Evolutionary conservation across 148 eudicot genomes (phyloP), one percentile per base, ranked within the genome.

Genomic region (Heliosperma pusillum): DNA sequence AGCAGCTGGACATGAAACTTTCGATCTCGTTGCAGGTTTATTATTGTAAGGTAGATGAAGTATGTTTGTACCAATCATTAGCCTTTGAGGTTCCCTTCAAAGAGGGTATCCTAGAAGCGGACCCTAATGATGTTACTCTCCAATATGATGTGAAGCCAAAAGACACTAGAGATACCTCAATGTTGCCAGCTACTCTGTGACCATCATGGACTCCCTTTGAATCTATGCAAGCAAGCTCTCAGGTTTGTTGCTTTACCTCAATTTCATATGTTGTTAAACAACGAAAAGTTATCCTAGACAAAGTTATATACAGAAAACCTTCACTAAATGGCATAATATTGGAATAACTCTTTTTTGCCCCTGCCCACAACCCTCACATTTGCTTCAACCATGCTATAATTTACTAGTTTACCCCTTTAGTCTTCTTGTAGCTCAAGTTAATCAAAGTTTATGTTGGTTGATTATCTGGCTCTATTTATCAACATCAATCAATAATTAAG

Each of bases 41-140:
- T 84, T 94, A 91, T 73, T 94, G 98, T 19, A 91, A 94, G 73
- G 98, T 91, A 83, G 96, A 94, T 57, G 98, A 94, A 77, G 91
- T 94, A 50, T 91, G 98, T 77, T 82, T 94, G 71, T 94, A 91
- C 70, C 93, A 94, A 66, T 86, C 97, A 30, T 81, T 94, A 71
- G 91, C 85, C 70, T 91, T 94, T 77, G 93, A 91, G 80, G 86
- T 94, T 15, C 82, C 88, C 55, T 94, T 94, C 62, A 71, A 86
- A 84, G 98, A 91, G 80, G 90, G 75, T 22, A 78, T 40, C 69
- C 78, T 89, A 64, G 87, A 85, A 77, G 83, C 91, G 17, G 59
- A 67, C 55, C 86, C 88, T 3, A 81, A 82, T 30, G 87, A 88
- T 61, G 77, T 94, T 58, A 76, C 82, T 26, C 88, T 94, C n/a